These are phyloP conservation scores for Vickermania spadyakhi DNA, from an alignment of 208 protist genomes.

Conservation along the genomic window DNA sequence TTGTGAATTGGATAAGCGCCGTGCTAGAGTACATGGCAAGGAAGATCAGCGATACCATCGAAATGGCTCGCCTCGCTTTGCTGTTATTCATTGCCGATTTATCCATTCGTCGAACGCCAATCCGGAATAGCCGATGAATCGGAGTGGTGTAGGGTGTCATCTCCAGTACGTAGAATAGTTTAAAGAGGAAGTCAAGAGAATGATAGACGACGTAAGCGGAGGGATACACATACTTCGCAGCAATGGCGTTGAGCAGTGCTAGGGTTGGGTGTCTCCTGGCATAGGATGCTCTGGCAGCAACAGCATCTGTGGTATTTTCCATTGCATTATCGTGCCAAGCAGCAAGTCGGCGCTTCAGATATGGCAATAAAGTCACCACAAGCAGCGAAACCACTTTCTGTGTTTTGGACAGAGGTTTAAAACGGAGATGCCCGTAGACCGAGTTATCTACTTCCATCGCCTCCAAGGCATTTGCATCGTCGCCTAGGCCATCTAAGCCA, in stretches of 20 bases:
- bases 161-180: constrained; percentile 57
- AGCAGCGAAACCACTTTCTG: constrained; percentile 44
- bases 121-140: constrained; percentile 42
- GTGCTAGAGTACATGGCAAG: constrained; percentile 55
- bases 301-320: constrained; percentile 32
- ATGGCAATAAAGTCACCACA: constrained; percentile 51
- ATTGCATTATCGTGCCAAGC: constrained; percentile 37
- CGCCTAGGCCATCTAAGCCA: constrained; percentile 15
- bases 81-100: constrained; percentile 21
- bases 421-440: constrained; percentile 59
- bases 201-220: constrained; percentile 31
- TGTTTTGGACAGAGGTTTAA: constrained; percentile 22
- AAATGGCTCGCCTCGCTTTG: constrained; percentile 28
- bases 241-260: constrained; percentile 24
- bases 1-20: constrained; percentile 41
- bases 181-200: constrained; percentile 27
- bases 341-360: constrained; percentile 29
- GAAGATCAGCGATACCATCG: constrained; percentile 53
- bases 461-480: constrained; percentile 18
- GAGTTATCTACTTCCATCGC: constrained; percentile 31
- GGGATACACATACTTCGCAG: constrained; percentile 36
- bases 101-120: constrained; percentile 38
- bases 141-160: constrained; percentile 51
- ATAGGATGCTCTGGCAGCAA: constrained; percentile 33
- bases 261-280: constrained; percentile 20